These are phyloP conservation scores for Helianthus tuberosus DNA, from an alignment of 129 eudicot genomes.

Conservation along the genomic window DNA sequence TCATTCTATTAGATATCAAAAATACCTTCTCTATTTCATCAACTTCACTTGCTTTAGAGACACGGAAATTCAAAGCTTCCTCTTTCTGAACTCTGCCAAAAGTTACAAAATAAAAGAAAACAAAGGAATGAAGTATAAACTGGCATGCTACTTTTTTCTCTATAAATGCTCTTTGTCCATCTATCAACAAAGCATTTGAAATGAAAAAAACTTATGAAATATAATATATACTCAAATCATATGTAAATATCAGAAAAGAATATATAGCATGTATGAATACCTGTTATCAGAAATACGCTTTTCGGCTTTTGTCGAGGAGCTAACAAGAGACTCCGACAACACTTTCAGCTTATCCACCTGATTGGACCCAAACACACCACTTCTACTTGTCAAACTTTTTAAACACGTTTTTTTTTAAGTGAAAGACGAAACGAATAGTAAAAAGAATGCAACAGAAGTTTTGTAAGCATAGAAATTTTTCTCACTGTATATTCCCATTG, in stretches of 20 bases:
- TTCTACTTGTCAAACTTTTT: conserved; percentile 13
- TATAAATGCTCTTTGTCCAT: not conserved
- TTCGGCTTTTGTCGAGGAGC: conserved; percentile 76
- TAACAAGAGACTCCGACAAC: conserved; percentile 82
- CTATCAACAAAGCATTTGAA: conserved; percentile 12
- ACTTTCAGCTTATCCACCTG: conserved; percentile 97
- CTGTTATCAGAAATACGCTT: conserved; percentile 91
- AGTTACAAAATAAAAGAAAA: conserved; percentile 4
- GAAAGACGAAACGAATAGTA: not conserved
- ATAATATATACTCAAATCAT: not conserved
- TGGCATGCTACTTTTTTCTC: not conserved
- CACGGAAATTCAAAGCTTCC: conserved; percentile 92
- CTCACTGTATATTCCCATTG: not conserved
- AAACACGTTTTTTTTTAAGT: not conserved
- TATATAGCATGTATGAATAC: conserved; percentile 30
- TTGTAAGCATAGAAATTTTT: not conserved
- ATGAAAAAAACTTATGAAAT: conserved; percentile 2
- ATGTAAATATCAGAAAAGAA: not conserved
- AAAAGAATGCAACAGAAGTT: conserved; percentile 4
- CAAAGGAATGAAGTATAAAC: not conserved
- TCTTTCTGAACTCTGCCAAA: conserved; percentile 81
- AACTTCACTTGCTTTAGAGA: conserved; percentile 82
- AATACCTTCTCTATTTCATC: conserved; percentile 90
- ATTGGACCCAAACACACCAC: conserved; percentile 13
- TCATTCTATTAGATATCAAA: conserved; percentile 14